Base-by-base conservation (phyloP, 2,329 filamentous ascomycete genomes). In the Claviceps citrina region DNA sequence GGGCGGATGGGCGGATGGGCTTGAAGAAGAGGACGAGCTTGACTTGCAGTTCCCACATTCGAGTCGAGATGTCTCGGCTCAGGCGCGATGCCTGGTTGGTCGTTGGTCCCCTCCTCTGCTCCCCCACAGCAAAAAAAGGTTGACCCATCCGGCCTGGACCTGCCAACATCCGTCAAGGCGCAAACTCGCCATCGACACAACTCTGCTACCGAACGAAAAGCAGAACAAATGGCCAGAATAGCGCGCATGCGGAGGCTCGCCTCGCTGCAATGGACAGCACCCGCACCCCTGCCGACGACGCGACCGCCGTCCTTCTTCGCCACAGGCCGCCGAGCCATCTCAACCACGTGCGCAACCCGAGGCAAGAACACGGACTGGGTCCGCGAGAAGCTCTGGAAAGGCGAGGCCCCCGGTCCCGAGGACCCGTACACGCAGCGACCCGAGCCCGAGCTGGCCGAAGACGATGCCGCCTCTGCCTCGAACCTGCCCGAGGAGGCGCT, bases 151-250 rank as follows among this genome's bases (percentile, higher is more conserved):
- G n/a, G n/a, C n/a, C n/a, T n/a, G n/a, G n/a, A n/a, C n/a, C n/a
- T n/a, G n/a, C n/a, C n/a, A n/a, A n/a, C n/a, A n/a, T n/a, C n/a
- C n/a, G n/a, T n/a, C n/a, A n/a, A n/a, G n/a, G n/a, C n/a, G n/a
- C n/a, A n/a, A n/a, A n/a, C n/a, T n/a, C n/a, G n/a, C n/a, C n/a
- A n/a, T n/a, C n/a, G n/a, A n/a, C n/a, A n/a, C n/a, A n/a, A n/a
- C n/a, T n/a, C n/a, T n/a, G n/a, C n/a, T n/a, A n/a, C n/a, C n/a
- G n/a, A n/a, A n/a, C n/a, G n/a, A 22, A 13, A 20, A 30, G 15
- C 5, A 15, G 7, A 30, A 30, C 12, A 16, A n/a, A 67, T 68
- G 63, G 54, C 63, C 43, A 61, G 64, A 54, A 57, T 66, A 62
- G 50, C 61, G 42, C 54, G 58, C 46, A 47, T 58, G 46, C 52